phyloP scores from a whole-genome alignment of 2,329 filamentous ascomycete genomes.

The Colletotrichum falcatum region DNA sequence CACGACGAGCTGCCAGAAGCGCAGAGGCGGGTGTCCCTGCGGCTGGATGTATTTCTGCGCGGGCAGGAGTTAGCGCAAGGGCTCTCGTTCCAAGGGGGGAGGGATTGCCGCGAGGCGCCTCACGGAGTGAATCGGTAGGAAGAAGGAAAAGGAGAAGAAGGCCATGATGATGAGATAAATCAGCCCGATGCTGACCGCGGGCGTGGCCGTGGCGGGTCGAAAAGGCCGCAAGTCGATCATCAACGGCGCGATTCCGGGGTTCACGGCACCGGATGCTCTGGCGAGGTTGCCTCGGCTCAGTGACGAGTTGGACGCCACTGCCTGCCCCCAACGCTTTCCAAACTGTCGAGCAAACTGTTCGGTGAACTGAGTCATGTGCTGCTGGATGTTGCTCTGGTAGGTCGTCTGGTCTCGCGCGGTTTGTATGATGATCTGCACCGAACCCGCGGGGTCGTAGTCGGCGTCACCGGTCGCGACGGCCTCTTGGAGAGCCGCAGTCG shows the following conservation, averaged over 20 bases:
- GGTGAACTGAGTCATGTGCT: slow-evolving; percentile 61
- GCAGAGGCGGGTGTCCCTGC: slow-evolving; percentile 66
- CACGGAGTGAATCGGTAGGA: slow-evolving; percentile 70
- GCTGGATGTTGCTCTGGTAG: slow-evolving; percentile 64
- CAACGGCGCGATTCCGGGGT: slow-evolving; percentile 48
- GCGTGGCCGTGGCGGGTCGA: slow-evolving; percentile 63
- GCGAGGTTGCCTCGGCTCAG: slow-evolving; percentile 47
- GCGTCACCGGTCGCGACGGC: slow-evolving; percentile 67
- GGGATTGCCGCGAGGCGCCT: background rate
- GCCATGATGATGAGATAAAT: slow-evolving; percentile 77
- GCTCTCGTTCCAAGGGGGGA: background rate
- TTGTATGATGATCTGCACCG: slow-evolving; percentile 67
- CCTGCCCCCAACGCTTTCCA: slow-evolving; percentile 57
- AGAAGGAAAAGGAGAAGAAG: slow-evolving; percentile 75
- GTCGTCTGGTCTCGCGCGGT: slow-evolving; percentile 68
- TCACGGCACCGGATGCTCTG: slow-evolving; percentile 46
- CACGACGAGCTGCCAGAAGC: slow-evolving; percentile 67
- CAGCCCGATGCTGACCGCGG: slow-evolving; percentile 70
- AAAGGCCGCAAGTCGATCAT: slow-evolving; percentile 70
- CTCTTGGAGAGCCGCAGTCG: slow-evolving; percentile 66
- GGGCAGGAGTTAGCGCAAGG: background rate
- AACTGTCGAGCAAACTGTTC: slow-evolving; percentile 60
- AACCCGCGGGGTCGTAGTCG: slow-evolving; percentile 70
- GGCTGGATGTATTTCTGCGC: slow-evolving; percentile 63
- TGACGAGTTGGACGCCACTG: slow-evolving; percentile 55